Percentiles rank a stretch among this genome's conserved stretches.
These are phyloP conservation scores for Boletus tylopilopsis DNA, from an alignment of 768 basidiomycete genomes.

Conservation along the genomic window DNA sequence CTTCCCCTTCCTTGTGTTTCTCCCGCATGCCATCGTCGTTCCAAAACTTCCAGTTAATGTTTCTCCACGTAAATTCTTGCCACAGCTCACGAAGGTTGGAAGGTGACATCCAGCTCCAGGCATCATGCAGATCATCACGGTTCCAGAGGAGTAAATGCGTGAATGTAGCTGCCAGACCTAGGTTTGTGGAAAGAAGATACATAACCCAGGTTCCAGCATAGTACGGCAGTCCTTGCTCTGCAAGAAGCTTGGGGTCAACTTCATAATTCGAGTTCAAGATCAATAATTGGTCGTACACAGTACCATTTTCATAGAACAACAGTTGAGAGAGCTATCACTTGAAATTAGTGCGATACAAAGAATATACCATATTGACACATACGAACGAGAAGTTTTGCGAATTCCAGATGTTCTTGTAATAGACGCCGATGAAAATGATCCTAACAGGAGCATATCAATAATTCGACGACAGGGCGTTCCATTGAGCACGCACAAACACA, in stretches of 20 bases:
- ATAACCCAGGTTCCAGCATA: slow-evolving; percentile 29
- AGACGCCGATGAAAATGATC: slow-evolving; percentile 35
- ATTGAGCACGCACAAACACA: slow-evolving; percentile 43
- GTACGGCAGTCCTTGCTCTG: slow-evolving; percentile 34
- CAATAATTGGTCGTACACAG: no score
- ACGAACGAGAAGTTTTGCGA: slow-evolving; percentile 59
- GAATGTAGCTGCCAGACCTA: slow-evolving; percentile 45
- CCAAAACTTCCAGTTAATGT: not conserved
- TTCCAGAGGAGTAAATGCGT: slow-evolving; percentile 54
- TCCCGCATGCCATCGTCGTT: not conserved
- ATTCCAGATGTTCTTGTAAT: slow-evolving; percentile 52
- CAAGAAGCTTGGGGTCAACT: slow-evolving; percentile 48
- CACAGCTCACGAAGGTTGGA: not conserved
- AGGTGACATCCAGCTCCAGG: slow-evolving; percentile 46
- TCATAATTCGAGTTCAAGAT: no score
- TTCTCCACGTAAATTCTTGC: not conserved
- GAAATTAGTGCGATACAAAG: slow-evolving; percentile 10
- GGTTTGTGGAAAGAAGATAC: slow-evolving; percentile 13
- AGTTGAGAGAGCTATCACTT: no score
- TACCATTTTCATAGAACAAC: no score
- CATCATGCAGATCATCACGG: slow-evolving; percentile 42
- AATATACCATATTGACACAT: slow-evolving; percentile 26
- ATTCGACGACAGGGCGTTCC: no score
- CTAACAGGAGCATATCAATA: slow-evolving; percentile 11
- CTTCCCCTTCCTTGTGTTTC: not conserved